Evolutionary conservation across 768 basidiomycete genomes (phyloP).

Genomic region (Collybiopsis confluens): DNA sequence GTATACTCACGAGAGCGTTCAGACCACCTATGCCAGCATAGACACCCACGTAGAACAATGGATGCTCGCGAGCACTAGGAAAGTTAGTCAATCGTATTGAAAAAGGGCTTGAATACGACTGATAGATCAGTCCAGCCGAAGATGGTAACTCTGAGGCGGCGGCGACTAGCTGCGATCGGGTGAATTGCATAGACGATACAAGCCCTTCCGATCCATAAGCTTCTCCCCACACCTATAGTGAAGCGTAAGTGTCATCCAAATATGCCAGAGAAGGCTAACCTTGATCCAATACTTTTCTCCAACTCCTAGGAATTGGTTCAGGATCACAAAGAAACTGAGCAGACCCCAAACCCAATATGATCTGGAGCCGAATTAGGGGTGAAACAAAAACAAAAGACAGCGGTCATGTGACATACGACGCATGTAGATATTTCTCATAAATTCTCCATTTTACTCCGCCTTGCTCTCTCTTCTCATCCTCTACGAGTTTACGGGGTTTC

Average conservation of each 20-base stretch:
- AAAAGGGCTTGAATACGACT: neutral
- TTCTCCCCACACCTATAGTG: constrained; percentile 60
- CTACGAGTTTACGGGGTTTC: constrained; percentile 69
- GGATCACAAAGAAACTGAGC: constrained; percentile 42
- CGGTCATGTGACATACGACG: constrained; percentile 63
- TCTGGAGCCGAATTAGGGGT: constrained; percentile 23
- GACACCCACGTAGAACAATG: constrained; percentile 67
- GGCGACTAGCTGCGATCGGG: constrained; percentile 23
- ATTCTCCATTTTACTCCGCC: constrained; percentile 81
- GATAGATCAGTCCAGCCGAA: constrained; percentile 23
- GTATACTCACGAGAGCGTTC: constrained; percentile 42
- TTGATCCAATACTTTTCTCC: constrained; percentile 75
- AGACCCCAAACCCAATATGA: constrained; percentile 68
- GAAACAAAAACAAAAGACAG: neutral
- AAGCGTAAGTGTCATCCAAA: neutral
- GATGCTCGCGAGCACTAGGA: constrained; percentile 54
- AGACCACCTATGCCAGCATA: constrained; percentile 59
- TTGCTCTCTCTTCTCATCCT: constrained; percentile 77
- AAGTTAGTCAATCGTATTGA: constrained; percentile 24
- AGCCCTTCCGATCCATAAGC: constrained; percentile 38
- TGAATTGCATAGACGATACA: constrained; percentile 24
- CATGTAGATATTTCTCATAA: constrained; percentile 65
- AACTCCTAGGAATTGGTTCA: constrained; percentile 50
- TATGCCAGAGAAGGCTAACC: constrained; percentile 25
- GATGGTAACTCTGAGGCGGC: constrained; percentile 33